Evolutionary conservation across 1,284 basidiomycete genomes (phyloP).

Genomic region (Albatrellus sp.): DNA sequence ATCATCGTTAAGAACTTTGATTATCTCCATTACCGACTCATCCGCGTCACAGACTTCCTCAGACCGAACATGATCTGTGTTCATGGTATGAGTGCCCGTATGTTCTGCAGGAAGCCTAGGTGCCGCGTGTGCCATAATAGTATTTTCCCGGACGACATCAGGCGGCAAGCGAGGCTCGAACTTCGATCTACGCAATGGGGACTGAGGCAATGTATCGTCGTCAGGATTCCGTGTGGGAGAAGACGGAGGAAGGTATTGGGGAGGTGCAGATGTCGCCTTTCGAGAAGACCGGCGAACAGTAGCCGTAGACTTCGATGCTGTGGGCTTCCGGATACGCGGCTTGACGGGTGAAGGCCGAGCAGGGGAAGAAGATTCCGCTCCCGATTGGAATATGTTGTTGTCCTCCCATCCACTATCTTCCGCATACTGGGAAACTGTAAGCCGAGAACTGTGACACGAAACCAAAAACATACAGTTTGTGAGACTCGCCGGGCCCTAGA

Average conservation of each 20-base stretch:
- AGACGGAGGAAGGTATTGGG: slow-evolving; percentile 34
- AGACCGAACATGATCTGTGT: too few relatives aligned
- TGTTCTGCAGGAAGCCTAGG: too few relatives aligned
- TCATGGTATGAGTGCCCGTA: too few relatives aligned
- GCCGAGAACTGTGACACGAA: background rate
- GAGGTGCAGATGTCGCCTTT: slow-evolving; percentile 63
- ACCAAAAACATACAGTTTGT: slow-evolving; percentile 20
- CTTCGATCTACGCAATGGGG: slow-evolving; percentile 24
- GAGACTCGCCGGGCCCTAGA: slow-evolving; percentile 41
- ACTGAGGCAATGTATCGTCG: slow-evolving; percentile 6
- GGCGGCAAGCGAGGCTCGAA: slow-evolving; percentile 48
- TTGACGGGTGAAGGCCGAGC: slow-evolving; percentile 42
- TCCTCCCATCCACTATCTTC: slow-evolving; percentile 78
- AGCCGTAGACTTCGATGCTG: slow-evolving; percentile 19
- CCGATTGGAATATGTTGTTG: slow-evolving; percentile 75
- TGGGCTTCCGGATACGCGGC: slow-evolving; percentile 28
- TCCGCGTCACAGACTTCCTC: too few relatives aligned
- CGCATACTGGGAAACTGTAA: slow-evolving; percentile 13
- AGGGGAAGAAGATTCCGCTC: slow-evolving; percentile 69
- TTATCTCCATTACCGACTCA: background rate
- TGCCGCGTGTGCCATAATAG: background rate
- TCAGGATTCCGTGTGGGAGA: slow-evolving; percentile 14
- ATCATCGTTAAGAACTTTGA: slow-evolving; percentile 3
- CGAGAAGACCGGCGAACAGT: slow-evolving; percentile 31
- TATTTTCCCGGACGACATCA: slow-evolving; percentile 16